Evolutionary conservation across 2,329 filamentous ascomycete species (phyloP).

Genomic region (Neopestalotiopsis rosae): DNA sequence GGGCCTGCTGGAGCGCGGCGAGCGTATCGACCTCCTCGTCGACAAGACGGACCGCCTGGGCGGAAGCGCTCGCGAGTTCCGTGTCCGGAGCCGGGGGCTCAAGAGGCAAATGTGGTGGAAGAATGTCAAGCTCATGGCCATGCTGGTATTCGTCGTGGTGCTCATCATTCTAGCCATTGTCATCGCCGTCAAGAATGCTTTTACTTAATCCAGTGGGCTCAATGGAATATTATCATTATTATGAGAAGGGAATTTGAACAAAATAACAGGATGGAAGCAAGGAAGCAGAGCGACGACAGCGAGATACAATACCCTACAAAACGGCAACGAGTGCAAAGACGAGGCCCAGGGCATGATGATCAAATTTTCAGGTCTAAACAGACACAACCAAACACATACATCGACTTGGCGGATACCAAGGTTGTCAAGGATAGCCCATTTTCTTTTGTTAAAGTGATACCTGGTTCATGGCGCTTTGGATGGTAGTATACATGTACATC

Average conservation of each 20-base stretch:
- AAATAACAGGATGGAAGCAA: neutral
- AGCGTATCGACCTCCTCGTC: slow-evolving; percentile 90
- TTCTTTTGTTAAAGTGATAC: slow-evolving; percentile 10
- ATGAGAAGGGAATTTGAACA: neutral
- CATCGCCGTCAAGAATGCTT: slow-evolving; percentile 54
- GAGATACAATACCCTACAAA: neutral
- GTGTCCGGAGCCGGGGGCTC: slow-evolving; percentile 83
- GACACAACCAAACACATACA: neutral
- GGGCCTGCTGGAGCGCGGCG: slow-evolving; percentile 84
- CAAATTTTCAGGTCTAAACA: neutral
- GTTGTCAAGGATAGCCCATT: neutral
- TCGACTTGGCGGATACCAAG: neutral
- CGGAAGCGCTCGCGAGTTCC: slow-evolving; percentile 86
- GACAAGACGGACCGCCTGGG: slow-evolving; percentile 96
- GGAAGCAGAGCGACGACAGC: neutral
- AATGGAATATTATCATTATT: neutral
- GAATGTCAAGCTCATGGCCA: slow-evolving; percentile 91
- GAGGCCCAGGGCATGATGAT: neutral
- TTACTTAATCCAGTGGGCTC: neutral
- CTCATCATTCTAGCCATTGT: slow-evolving; percentile 62
- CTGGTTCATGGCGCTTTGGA: slow-evolving; percentile 2
- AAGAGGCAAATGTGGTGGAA: slow-evolving; percentile 99
- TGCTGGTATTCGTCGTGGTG: slow-evolving; percentile 72
- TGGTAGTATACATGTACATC: slow-evolving; percentile 5
- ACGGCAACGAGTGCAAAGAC: neutral